Percentiles rank a stretch among this genome's conserved stretches.
Conservation (phyloP, 352 stramenopile species). For the Globisporangium acanthophoron region DNA sequence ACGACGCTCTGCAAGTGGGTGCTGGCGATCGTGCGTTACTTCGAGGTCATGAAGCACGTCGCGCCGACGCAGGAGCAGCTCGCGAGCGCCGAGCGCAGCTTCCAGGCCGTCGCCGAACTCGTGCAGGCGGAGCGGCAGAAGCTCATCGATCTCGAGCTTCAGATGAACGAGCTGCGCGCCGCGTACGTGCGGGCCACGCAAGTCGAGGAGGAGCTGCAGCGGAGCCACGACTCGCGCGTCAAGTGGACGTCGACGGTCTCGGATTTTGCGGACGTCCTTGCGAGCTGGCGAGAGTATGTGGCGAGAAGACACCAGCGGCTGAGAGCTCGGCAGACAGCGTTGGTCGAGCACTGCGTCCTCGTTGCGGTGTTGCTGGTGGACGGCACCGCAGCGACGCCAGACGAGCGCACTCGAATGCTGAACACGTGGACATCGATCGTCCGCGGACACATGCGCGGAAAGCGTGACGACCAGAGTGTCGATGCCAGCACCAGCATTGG, state of each 20-base stretch:
- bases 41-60: constrained; percentile 59
- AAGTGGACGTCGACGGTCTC: constrained; percentile 34
- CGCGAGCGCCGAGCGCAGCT: constrained; percentile 30
- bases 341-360: constrained; percentile 31
- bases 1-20: constrained; percentile 76
- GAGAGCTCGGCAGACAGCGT: constrained; percentile 19
- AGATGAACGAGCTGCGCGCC: constrained; percentile 38
- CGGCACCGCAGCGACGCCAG: constrained; percentile 16
- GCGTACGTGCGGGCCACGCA: constrained; percentile 27
- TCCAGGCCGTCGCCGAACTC: constrained; percentile 32
- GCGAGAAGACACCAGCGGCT: constrained; percentile 14
- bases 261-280: constrained; percentile 33
- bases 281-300: constrained; percentile 30
- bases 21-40: constrained; percentile 58
- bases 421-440: constrained; percentile 17
- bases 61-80: constrained; percentile 48
- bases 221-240: constrained; percentile 36
- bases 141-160: constrained; percentile 40
- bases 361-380: constrained; percentile 30
- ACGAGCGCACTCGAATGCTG: constrained; percentile 20
- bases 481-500: constrained; percentile 1
- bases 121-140: constrained; percentile 41
- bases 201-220: constrained; percentile 42
- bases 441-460: neutral
- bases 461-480: neutral